Percentiles rank a stretch among this genome's conserved stretches.
Evolutionary conservation across 2,329 filamentous ascomycete genomes (phyloP).

Genomic region (Fusarium sp.): DNA sequence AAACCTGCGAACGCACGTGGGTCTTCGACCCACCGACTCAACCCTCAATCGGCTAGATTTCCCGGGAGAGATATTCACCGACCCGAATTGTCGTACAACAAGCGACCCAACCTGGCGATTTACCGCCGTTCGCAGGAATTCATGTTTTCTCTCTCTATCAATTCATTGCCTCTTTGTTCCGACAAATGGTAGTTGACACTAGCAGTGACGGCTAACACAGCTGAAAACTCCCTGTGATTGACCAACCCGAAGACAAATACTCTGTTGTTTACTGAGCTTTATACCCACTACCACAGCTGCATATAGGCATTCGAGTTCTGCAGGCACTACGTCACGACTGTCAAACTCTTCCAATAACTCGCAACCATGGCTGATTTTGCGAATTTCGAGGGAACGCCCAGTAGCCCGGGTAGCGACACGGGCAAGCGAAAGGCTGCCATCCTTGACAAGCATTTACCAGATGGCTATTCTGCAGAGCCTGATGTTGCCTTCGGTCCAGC

Average conservation of each 20-base stretch:
- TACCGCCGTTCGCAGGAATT: conserved; percentile 23
- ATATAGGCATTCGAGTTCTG: conserved; percentile 1
- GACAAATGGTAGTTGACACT: conserved; percentile 27
- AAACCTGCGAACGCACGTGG: conserved; percentile 8
- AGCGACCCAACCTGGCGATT: conserved; percentile 25
- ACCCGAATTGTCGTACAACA: conserved; percentile 37
- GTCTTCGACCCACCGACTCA: conserved; percentile 21
- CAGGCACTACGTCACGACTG: conserved; percentile 32
- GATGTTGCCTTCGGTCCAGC: conserved; percentile 51
- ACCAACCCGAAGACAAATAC: conserved; percentile 10
- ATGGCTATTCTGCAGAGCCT: conserved; percentile 57
- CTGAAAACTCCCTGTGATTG: conserved; percentile 21
- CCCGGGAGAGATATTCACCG: conserved; percentile 43
- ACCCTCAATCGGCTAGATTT: conserved; percentile 32
- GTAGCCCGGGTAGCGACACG: conserved; percentile 48
- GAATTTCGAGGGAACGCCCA: conserved; percentile 46
- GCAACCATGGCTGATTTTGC: conserved; percentile 49
- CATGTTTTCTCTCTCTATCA: conserved; percentile 9
- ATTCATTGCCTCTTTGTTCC: conserved; percentile 18
- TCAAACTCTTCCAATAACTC: conserved; percentile 15
- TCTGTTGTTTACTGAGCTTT: conserved; percentile 15
- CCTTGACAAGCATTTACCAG: conserved; percentile 55
- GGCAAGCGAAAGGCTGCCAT: conserved; percentile 54
- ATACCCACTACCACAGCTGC: conserved; percentile 1
- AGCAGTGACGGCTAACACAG: conserved; percentile 34